Percentiles rank a stretch among this genome's conserved stretches.
Evolutionary conservation across 2,329 filamentous ascomycete genomes (phyloP).

Genomic region (Cryphonectria naterciae): DNA sequence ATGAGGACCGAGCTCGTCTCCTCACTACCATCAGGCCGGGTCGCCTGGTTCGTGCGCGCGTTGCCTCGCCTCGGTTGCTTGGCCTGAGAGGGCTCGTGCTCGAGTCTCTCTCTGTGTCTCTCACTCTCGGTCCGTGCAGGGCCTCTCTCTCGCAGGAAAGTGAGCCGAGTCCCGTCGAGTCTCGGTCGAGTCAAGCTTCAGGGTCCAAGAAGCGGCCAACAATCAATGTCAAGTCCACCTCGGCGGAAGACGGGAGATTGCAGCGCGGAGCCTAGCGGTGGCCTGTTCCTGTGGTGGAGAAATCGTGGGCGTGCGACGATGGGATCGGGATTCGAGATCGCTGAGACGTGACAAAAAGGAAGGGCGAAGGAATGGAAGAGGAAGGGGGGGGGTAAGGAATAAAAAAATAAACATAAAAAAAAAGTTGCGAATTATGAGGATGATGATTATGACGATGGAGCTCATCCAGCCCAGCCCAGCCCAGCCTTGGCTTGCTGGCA

Average conservation of each 20-base stretch:
- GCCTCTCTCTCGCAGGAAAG: not conserved
- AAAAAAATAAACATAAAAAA: not conserved
- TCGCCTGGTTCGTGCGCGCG: constrained; percentile 7
- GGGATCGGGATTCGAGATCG: constrained; percentile 12
- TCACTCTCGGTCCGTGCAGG: too few species aligned
- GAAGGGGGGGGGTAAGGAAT: too few species aligned
- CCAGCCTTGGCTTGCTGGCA: not conserved
- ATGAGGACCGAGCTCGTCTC: constrained; percentile 5
- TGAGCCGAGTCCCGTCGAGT: constrained; percentile 10
- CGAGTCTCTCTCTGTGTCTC: not conserved
- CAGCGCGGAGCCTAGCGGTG: constrained; percentile 15
- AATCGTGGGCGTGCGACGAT: constrained; percentile 13
- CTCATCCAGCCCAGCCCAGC: not conserved
- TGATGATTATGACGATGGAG: constrained; percentile 3
- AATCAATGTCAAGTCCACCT: constrained; percentile 10
- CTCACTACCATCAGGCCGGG: constrained; percentile 18
- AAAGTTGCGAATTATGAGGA: not conserved
- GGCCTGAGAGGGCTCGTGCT: constrained; percentile 1
- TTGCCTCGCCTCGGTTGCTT: not conserved
- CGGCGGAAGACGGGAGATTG: not conserved
- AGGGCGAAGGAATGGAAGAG: constrained; percentile 5
- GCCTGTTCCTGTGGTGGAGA: constrained; percentile 22
- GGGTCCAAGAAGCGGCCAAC: not conserved
- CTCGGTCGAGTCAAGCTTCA: not conserved
- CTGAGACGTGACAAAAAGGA: constrained; percentile 21